Conservation (phyloP, 495 filamentous ascomycete species). For the Aspergillus saccharolyticus region DNA sequence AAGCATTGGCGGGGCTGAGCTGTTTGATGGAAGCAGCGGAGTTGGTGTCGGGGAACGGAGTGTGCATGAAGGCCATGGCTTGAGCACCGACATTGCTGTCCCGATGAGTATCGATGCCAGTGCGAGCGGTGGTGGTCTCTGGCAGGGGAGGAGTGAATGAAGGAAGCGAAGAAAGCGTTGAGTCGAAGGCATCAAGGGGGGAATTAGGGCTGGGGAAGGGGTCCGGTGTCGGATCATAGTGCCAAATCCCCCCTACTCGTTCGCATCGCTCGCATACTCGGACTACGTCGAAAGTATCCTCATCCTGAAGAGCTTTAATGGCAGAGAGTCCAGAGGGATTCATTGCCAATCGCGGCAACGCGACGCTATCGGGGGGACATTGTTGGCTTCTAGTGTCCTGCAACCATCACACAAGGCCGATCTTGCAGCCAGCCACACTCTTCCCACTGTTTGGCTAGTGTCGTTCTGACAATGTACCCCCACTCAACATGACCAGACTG, state of each 20-base stretch:
- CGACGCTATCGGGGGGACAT: slow-evolving; percentile 21
- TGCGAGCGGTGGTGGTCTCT: slow-evolving; percentile 23
- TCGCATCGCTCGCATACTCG: slow-evolving; percentile 51
- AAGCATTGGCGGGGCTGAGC: slow-evolving; percentile 20
- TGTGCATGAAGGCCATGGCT: slow-evolving; percentile 29
- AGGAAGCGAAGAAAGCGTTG: slow-evolving; percentile 15
- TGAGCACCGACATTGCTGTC: slow-evolving; percentile 29
- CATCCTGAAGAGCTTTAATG: slow-evolving; percentile 47
- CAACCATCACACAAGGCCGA: no score
- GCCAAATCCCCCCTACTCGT: slow-evolving; percentile 47
- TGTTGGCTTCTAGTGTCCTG: no score
- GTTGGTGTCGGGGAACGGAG: slow-evolving; percentile 22
- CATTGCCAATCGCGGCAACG: slow-evolving; percentile 50
- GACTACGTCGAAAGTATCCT: slow-evolving; percentile 45
- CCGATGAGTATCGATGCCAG: slow-evolving; percentile 21
- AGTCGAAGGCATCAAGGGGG: background rate
- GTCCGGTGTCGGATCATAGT: slow-evolving; percentile 21
- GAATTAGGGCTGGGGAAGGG: slow-evolving; percentile 9
- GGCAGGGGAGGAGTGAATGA: slow-evolving; percentile 13
- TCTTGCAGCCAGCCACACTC: no score
- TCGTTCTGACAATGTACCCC: no score
- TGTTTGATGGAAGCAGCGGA: slow-evolving; percentile 20
- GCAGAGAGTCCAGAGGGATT: slow-evolving; percentile 49
- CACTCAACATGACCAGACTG: no score
- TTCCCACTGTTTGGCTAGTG: no score